Evolutionary conservation across 441 rosid genomes (phyloP).

Genomic region (Mallotus repandus): DNA sequence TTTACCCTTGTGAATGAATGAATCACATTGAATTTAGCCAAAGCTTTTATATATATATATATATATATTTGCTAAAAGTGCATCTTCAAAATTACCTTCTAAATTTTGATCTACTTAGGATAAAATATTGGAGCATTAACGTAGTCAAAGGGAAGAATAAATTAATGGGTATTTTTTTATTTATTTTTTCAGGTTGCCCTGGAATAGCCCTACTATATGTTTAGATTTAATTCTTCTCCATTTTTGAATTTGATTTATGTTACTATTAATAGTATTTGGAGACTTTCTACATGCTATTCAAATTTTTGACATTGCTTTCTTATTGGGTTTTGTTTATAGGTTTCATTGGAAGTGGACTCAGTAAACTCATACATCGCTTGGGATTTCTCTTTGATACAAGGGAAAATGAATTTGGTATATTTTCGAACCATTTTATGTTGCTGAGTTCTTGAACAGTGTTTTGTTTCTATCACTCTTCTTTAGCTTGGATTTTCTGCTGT

Average conservation of each 20-base stretch:
- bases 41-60: background rate
- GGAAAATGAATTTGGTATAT: conserved; percentile 76
- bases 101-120: background rate
- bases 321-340: conserved; percentile 38
- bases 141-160: background rate
- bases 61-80: background rate
- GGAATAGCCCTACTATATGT: background rate
- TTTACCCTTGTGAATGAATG: background rate
- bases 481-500: background rate
- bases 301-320: background rate
- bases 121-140: background rate
- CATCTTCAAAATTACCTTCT: conserved; percentile 1
- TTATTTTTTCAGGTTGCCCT: conserved; percentile 11
- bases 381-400: conserved; percentile 88
- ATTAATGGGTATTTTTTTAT: background rate
- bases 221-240: background rate
- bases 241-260: background rate
- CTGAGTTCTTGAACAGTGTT: conserved; percentile 4
- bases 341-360: conserved; percentile 73
- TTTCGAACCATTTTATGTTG: conserved; percentile 14
- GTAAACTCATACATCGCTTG: conserved; percentile 91
- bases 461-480: background rate
- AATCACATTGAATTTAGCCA: background rate
- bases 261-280: conserved; percentile 2
- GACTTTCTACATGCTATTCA: background rate